Evolutionary conservation across 192 early-diverging fungal genomes (phyloP), one percentile per base, ranked within the genome.

Genomic region (Coemansia reversa): DNA sequence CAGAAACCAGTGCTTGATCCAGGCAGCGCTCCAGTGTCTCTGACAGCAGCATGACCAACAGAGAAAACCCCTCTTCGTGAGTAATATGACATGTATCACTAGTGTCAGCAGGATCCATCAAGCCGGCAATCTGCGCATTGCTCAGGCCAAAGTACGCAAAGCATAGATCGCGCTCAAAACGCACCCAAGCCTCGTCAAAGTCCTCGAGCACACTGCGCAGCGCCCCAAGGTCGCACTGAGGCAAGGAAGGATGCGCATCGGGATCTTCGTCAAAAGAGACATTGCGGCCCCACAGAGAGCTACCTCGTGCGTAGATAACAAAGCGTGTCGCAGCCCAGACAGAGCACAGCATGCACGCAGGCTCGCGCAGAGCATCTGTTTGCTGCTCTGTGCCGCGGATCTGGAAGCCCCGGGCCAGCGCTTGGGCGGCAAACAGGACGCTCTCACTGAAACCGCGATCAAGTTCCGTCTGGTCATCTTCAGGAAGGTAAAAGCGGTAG

Each of bases 381-480:
- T 72, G 84, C 45, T 67, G 56, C 66, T 89, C 88, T 20, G 87
- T 89, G 32, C 88, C 86, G 30, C 88, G 83, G 65, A 90, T 90
- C 60, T 87, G 81, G 67, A 85, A 88, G 14, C 88, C 88, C 5
- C 78, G 58, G 3, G 82, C 77, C 58, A 90, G 65, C 0, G 88
- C 88, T 76, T 90, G 88, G 0, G 85, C 84, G 5, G 88, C 88
- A 70, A 88, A 90, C 58, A 86, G 63, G n/a, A 90, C 87, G 69
- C 86, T 88, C 64, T 90, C 88, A 67, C 75, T 80, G 76, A 88
- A 90, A 7, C 84, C 85, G 29, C 79, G 83, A 50, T 87, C 84
- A 28, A 90, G 75, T 82, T 90, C 88, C 5, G 74, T 45, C 75
- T 88, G 88, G 72, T 90, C 88, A 53, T 90, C 88, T 42, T 85